Evolutionary conservation across 805 yeast species (phyloP).

Genomic region (Komagataella kurtzmanii): DNA sequence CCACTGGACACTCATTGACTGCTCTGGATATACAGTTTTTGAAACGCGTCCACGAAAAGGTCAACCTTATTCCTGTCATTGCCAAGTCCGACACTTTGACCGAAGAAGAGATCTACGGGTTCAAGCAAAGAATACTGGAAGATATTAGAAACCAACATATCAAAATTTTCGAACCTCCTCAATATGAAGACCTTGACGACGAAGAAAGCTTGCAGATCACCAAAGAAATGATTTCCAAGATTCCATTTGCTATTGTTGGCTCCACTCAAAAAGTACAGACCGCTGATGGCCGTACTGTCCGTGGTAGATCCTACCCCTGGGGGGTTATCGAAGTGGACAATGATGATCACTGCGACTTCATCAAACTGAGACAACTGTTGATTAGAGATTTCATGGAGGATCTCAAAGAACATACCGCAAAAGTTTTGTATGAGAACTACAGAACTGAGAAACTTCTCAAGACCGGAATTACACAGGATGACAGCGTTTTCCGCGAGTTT

Average conservation of each 20-base stretch:
- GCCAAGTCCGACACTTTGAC: conserved; percentile 91
- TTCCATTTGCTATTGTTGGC: conserved; percentile 94
- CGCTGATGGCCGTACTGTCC: conserved; percentile 63
- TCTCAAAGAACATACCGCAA: conserved; percentile 73
- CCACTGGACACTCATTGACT: conserved; percentile 88
- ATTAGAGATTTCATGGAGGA: conserved; percentile 90
- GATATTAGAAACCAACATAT: conserved; percentile 70
- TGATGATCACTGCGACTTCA: conserved; percentile 86
- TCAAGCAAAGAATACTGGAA: conserved; percentile 64
- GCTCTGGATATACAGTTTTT: conserved; percentile 83
- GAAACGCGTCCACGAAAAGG: conserved; percentile 80
- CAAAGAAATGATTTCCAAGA: conserved; percentile 47
- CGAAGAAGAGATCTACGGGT: conserved; percentile 66
- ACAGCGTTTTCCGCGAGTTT: conserved; percentile 84
- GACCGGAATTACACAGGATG: conserved; percentile 88
- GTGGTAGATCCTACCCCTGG: conserved; percentile 96
- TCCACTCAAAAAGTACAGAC: conserved; percentile 62
- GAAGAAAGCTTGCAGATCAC: conserved; percentile 65
- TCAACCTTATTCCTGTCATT: conserved; percentile 86
- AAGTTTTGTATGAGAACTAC: conserved; percentile 73
- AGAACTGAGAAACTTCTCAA: conserved; percentile 68
- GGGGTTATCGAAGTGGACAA: conserved; percentile 93
- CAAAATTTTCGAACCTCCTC: conserved; percentile 63
- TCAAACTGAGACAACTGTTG: conserved; percentile 75
- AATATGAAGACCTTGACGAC: conserved; percentile 70